Base-by-base conservation (phyloP, 352 stramenopile genomes). In the Aphanomyces invadans region DNA sequence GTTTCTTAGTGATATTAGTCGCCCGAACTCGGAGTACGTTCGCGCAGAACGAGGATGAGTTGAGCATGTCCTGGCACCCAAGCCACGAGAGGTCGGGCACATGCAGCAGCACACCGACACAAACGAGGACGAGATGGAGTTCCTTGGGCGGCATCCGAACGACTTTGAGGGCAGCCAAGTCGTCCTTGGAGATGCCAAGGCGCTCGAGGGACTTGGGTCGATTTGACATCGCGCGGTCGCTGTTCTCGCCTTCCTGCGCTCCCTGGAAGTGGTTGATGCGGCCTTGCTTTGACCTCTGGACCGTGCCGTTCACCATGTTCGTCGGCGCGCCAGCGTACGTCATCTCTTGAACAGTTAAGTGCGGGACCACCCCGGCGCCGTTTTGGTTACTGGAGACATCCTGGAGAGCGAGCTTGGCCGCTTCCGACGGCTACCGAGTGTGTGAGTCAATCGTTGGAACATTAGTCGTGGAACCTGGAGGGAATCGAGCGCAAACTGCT, bases 81-180 rank as follows among this genome's bases (percentile, higher is more conserved):
- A 46, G 25, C 55, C 55, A 64, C 26, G 55, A 39, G 9, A 64
- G 21, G 33, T 64, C 55, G 31, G 45, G 45, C 19, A 53, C 33
- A 5, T 90, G 75, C 5, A 90, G 60, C 23, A 92, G 63, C 2
- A 89, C 68, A n/a, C 86, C 74, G 42, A 92, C 71, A 56, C 81
- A 90, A 77, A 92, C 88, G 70, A 90, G 81, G 3, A 92, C 72
- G 49, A 81, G 87, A 53, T 92, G 83, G 15, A 92, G 72, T 73
- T 90, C 83, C 56, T 78, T 79, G 9, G 86, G 72, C 3, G 81
- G 80, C 0, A 88, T 75, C 7, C 81, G 83, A 32, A 89, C 87
- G 39, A 71, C 72, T 10, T 79, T 78, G 39, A 92, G 68, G 57
- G 87, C 78, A 31, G 80, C 68, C 67, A 81, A 85, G 49, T 92